These are phyloP conservation scores for Solanum habrochaites DNA, from an alignment of 257 asterid genomes.

Conservation along the genomic window DNA sequence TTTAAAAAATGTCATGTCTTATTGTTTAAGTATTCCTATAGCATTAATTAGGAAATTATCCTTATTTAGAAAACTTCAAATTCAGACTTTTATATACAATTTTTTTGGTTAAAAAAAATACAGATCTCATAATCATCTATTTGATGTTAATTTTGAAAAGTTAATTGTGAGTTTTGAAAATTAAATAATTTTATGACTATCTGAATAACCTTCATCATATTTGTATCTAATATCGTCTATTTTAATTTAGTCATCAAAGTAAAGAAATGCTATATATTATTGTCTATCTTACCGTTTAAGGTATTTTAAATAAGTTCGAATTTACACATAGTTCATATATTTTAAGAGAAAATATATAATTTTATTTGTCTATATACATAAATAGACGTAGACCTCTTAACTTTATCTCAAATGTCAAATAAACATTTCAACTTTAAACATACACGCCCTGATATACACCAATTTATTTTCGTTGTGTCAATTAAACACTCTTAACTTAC, in stretches of 20 bases:
- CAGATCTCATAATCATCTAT: not conserved
- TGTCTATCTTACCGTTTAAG: not conserved
- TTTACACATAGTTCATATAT: not conserved
- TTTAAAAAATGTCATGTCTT: not conserved
- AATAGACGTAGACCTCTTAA: not conserved
- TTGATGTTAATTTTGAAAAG: not conserved
- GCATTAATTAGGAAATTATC: not conserved
- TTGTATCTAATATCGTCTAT: too few relatives aligned
- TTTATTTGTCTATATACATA: not conserved
- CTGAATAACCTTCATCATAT: too few relatives aligned
- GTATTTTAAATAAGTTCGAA: not conserved
- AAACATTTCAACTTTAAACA: too few relatives aligned
- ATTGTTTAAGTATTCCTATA: not conserved
- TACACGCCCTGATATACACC: not conserved
- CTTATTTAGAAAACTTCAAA: not conserved
- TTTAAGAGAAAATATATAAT: not conserved
- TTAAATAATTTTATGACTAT: too few relatives aligned
- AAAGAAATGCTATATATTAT: not conserved
- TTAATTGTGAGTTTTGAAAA: not conserved
- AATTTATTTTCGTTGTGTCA: not conserved
- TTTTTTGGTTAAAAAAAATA: not conserved
- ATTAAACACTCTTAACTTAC: not conserved
- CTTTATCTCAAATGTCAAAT: not conserved
- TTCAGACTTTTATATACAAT: not conserved
- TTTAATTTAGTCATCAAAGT: not conserved